phyloP scores from a whole-genome alignment of 176 grass and related monocot species.

The Lolium perenne region DNA sequence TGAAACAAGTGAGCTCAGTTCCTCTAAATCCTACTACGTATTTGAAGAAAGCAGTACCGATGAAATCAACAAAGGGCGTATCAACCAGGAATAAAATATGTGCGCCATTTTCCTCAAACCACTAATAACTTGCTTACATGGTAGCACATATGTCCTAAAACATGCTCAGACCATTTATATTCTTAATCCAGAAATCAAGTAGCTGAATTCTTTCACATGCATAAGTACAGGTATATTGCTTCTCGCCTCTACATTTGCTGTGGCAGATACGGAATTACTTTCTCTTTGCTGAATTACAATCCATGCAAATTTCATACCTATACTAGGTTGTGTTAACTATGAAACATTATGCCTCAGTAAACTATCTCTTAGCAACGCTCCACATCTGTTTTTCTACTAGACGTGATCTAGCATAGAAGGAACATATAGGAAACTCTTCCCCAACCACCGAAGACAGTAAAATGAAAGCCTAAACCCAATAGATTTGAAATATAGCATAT shows the following conservation, averaged over 20 bases:
- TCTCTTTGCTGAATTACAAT: not conserved
- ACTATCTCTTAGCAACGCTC: constrained; percentile 9
- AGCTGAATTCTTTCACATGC: not conserved
- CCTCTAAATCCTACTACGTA: constrained; percentile 8
- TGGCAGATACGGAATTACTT: not conserved
- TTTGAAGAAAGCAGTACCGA: constrained; percentile 9
- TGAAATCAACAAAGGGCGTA: constrained; percentile 29
- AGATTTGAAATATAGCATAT: not conserved
- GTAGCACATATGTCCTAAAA: constrained; percentile 15
- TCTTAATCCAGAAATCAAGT: constrained; percentile 6
- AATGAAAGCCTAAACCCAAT: constrained; percentile 12
- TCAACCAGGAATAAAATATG: constrained; percentile 28
- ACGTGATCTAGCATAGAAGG: not conserved
- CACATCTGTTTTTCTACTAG: not conserved
- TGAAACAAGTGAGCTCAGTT: constrained; percentile 53
- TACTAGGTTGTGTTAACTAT: not conserved
- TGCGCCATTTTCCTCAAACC: not conserved
- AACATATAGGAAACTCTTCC: not conserved
- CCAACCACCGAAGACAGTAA: not conserved
- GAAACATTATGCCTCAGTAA: not conserved
- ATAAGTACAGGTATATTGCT: not conserved
- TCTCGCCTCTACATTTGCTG: not conserved
- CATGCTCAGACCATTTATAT: not conserved
- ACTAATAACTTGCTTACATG: not conserved
- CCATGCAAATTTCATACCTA: constrained; percentile 2